These are phyloP conservation scores for Dictyostelium brefeldianum DNA, from an alignment of 78 protist species.

Conservation along the genomic window DNA sequence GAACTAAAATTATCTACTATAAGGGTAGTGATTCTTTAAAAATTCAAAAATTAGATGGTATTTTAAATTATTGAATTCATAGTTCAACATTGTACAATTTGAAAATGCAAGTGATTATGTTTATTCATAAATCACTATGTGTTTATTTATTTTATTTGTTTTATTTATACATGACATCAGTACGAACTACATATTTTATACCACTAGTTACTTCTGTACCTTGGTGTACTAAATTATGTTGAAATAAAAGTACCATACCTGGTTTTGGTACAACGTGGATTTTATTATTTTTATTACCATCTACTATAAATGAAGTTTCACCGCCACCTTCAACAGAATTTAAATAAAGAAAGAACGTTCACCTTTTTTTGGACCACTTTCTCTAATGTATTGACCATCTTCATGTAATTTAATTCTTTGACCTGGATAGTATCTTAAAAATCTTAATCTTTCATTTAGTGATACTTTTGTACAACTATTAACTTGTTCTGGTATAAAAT, in stretches of 20 bases:
- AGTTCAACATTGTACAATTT: too few species aligned
- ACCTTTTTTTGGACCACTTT: slow-evolving; percentile 36
- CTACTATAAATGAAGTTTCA: slow-evolving; percentile 27
- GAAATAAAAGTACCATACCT: slow-evolving; percentile 43
- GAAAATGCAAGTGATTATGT: too few species aligned
- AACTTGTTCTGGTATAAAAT: slow-evolving; percentile 15
- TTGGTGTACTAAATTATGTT: slow-evolving; percentile 38
- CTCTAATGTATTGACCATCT: slow-evolving; percentile 25
- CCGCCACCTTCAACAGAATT: slow-evolving; percentile 52
- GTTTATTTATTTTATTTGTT: neutral
- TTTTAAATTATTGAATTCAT: too few species aligned
- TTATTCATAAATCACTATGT: too few species aligned
- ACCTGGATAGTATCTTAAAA: slow-evolving; percentile 28
- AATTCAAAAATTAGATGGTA: too few species aligned
- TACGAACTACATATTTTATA: slow-evolving; percentile 40
- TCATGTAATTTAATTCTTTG: slow-evolving; percentile 37
- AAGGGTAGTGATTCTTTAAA: too few species aligned
- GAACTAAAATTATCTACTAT: too few species aligned
- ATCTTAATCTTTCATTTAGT: slow-evolving; percentile 61
- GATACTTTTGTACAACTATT: neutral
- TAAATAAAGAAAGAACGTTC: slow-evolving; percentile 33
- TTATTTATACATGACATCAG: slow-evolving; percentile 58
- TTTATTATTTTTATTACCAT: neutral
- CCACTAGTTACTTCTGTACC: slow-evolving; percentile 38
- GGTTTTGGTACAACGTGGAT: slow-evolving; percentile 12